These are phyloP conservation scores for Cryomyces minteri DNA, from an alignment of 495 filamentous ascomycete species.

Conservation along the genomic window DNA sequence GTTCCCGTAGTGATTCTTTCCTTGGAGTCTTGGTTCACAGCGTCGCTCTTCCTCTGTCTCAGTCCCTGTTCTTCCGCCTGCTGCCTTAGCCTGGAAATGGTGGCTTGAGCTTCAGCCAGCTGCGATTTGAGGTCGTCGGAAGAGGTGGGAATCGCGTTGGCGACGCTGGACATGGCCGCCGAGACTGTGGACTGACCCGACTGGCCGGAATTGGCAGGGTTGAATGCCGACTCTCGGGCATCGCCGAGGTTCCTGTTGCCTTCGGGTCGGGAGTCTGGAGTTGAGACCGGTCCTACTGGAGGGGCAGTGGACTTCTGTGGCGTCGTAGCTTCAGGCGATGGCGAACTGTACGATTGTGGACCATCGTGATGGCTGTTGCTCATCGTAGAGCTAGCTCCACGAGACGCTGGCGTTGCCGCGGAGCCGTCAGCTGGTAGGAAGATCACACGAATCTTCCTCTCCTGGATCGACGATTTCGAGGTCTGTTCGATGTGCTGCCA, in stretches of 20 bases:
- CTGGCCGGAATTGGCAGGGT: conserved; percentile 7
- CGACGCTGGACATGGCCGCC: conserved; percentile 24
- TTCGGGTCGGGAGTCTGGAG: conserved; percentile 12
- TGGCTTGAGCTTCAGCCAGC: conserved; percentile 56
- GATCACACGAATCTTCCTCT: conserved; percentile 89
- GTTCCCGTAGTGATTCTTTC: conserved; percentile 23
- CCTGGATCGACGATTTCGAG: conserved; percentile 59
- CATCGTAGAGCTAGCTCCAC: conserved; percentile 21
- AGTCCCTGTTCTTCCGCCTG: conserved; percentile 46
- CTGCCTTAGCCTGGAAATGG: conserved; percentile 50
- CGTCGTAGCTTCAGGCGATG: conserved; percentile 16
- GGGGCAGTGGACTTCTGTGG: conserved; percentile 12
- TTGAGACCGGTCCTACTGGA: conserved; percentile 12
- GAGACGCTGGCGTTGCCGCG: conserved; percentile 18
- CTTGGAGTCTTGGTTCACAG: conserved; percentile 17
- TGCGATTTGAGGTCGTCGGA: conserved; percentile 50
- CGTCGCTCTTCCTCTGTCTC: conserved; percentile 38
- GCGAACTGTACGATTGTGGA: conserved; percentile 12
- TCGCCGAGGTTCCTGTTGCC: conserved; percentile 15
- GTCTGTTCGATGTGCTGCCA: conserved; percentile 61
- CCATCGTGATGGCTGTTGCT: conserved; percentile 24
- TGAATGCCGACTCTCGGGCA: conserved; percentile 10
- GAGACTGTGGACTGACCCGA: conserved; percentile 16
- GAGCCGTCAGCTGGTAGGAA: conserved; percentile 47
- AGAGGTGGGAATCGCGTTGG: conserved; percentile 28